A percentile compares a stretch with the other conserved stretches of the same genome.
These are phyloP conservation scores for Aspergillus baeticus DNA, from an alignment of 495 filamentous ascomycete genomes.

Conservation along the genomic window DNA sequence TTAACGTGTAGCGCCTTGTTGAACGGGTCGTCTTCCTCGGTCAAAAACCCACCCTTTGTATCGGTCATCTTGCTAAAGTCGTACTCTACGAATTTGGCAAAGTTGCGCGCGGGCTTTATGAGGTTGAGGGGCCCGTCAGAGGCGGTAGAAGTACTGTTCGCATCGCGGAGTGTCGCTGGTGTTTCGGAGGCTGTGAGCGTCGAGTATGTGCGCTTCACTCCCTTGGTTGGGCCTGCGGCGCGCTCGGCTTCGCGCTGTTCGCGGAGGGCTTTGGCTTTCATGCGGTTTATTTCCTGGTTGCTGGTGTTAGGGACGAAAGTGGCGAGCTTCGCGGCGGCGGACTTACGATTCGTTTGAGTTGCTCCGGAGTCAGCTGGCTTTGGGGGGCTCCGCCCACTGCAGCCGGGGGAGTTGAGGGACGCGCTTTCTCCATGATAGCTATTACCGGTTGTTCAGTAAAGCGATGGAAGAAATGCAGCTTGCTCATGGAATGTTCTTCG, in stretches of 20 bases:
- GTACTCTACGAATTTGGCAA: slow-evolving; percentile 91
- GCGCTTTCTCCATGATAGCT: slow-evolving; percentile 31
- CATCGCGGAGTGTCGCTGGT: slow-evolving; percentile 69
- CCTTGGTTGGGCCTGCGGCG: slow-evolving; percentile 32
- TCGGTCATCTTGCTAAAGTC: slow-evolving; percentile 98
- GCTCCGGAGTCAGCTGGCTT: slow-evolving; percentile 70
- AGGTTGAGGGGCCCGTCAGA: slow-evolving; percentile 45
- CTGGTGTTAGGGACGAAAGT: neutral
- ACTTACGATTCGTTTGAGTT: slow-evolving; percentile 66
- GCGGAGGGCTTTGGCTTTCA: slow-evolving; percentile 87
- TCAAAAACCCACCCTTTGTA: slow-evolving; percentile 92
- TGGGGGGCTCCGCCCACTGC: slow-evolving; percentile 38
- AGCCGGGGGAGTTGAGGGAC: slow-evolving; percentile 63
- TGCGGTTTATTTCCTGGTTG: slow-evolving; percentile 78
- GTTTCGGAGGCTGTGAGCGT: slow-evolving; percentile 59
- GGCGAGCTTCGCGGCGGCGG: neutral
- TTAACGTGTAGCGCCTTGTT: slow-evolving; percentile 70
- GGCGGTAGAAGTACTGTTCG: slow-evolving; percentile 28
- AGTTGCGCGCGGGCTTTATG: slow-evolving; percentile 75
- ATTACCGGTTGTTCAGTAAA: too few species aligned
- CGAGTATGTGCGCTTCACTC: slow-evolving; percentile 60
- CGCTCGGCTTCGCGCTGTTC: slow-evolving; percentile 63
- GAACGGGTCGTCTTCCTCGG: slow-evolving; percentile 81
- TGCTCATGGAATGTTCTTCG: too few species aligned
- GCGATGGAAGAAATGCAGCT: too few species aligned